Evolutionary conservation across 192 early-diverging fungal species (phyloP).

Genomic region (Rhizoclosmatium sp.): DNA sequence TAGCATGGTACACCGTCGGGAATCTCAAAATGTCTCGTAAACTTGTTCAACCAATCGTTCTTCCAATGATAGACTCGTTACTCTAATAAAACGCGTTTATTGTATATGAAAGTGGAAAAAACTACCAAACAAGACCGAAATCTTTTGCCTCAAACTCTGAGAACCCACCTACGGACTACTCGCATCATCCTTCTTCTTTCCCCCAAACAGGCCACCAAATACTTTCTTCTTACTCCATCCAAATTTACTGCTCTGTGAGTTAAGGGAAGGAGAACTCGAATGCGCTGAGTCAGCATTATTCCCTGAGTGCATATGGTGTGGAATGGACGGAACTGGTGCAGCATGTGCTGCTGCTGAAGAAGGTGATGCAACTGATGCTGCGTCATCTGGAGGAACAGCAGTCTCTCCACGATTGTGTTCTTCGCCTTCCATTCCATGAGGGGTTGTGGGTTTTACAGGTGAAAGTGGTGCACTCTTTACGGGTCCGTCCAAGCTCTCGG

Average conservation of each 20-base stretch:
- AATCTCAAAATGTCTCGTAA: conserved; percentile 68
- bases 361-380: background rate
- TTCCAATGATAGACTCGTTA: conserved; percentile 70
- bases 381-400: conserved; percentile 28
- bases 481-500: conserved; percentile 43
- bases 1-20: conserved; percentile 55
- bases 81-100: background rate
- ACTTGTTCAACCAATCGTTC: conserved; percentile 64
- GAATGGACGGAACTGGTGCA: background rate
- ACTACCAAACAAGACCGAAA: background rate
- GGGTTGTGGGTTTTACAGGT: background rate
- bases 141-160: background rate
- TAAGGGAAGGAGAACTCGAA: conserved; percentile 1
- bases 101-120: background rate
- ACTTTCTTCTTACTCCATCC: conserved; percentile 17
- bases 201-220: conserved; percentile 16
- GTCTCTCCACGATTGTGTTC: conserved; percentile 24
- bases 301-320: background rate
- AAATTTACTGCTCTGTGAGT: background rate
- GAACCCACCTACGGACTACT: background rate
- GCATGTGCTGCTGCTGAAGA: background rate
- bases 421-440: background rate
- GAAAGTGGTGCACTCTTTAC: background rate
- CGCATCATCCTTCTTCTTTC: conserved; percentile 1
- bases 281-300: background rate